A percentile compares a stretch with the other conserved stretches of the same genome.
phyloP scores from a whole-genome alignment of 352 stramenopile species.

The Globisporangium ultimum region DNA sequence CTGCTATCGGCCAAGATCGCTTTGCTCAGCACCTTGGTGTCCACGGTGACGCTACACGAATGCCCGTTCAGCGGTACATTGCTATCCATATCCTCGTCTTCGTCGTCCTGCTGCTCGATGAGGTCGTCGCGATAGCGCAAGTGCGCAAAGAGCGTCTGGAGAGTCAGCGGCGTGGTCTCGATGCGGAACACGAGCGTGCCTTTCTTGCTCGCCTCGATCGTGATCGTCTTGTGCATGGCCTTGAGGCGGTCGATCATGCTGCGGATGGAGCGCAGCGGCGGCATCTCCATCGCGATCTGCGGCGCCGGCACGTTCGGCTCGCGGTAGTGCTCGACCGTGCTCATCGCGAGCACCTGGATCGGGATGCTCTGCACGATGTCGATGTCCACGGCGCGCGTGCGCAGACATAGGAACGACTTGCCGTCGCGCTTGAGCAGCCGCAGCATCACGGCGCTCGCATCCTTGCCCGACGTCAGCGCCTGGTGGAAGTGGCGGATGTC shows the following conservation, averaged over 20 bases:
- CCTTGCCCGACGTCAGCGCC: constrained; percentile 70
- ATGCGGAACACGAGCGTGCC: constrained; percentile 72
- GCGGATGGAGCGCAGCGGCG: constrained; percentile 54
- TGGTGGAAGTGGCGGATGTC: constrained; percentile 74
- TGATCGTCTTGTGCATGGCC: constrained; percentile 69
- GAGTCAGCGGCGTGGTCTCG: constrained; percentile 58
- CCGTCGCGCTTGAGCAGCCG: constrained; percentile 78
- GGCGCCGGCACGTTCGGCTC: constrained; percentile 75
- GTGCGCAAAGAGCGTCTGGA: constrained; percentile 79
- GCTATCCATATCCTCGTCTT: constrained; percentile 24
- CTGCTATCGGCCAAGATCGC: constrained; percentile 70
- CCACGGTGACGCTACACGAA: constrained; percentile 66
- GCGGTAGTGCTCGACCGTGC: constrained; percentile 61
- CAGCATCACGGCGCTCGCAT: constrained; percentile 77
- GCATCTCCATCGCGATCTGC: constrained; percentile 82
- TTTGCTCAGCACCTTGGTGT: constrained; percentile 75
- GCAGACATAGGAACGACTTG: constrained; percentile 68
- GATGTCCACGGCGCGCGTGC: constrained; percentile 74
- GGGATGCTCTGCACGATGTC: constrained; percentile 85
- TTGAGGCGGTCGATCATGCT: constrained; percentile 76
- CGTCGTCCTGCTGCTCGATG: constrained; percentile 40
- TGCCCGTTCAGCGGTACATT: constrained; percentile 11
- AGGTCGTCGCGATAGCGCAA: constrained; percentile 72
- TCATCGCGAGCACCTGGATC: constrained; percentile 78
- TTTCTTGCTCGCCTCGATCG: constrained; percentile 64